These are phyloP conservation scores for Scutellaria barbata DNA, from an alignment of 257 asterid genomes.

Conservation along the genomic window DNA sequence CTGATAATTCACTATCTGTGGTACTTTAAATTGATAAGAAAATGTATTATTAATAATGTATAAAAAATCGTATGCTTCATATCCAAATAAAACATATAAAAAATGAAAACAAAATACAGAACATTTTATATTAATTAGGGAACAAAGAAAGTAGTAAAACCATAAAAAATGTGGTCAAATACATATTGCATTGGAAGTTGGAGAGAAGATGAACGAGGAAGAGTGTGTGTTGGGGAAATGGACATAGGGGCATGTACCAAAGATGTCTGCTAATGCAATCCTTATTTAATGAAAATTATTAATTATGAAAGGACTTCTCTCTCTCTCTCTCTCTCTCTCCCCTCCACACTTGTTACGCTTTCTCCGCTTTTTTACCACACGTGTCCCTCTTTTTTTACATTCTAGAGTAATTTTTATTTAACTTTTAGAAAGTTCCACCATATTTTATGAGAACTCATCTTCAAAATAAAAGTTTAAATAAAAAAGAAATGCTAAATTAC, in stretches of 20 bases:
- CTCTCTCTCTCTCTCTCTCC: background rate
- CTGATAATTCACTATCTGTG: no score
- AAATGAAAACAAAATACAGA: background rate
- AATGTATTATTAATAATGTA: no score
- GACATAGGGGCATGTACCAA: slow-evolving; percentile 35
- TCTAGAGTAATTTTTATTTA: no score
- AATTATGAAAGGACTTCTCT: slow-evolving; percentile 17
- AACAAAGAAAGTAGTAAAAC: background rate
- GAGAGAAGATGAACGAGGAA: slow-evolving; percentile 35
- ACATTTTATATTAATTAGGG: no score
- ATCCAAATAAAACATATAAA: no score
- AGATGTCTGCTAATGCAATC: slow-evolving; percentile 41
- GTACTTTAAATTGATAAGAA: no score
- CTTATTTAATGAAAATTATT: background rate
- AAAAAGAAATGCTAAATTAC: no score
- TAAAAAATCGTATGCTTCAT: no score
- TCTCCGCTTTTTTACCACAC: background rate
- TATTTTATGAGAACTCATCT: no score
- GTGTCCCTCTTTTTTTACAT: background rate
- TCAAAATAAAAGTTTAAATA: no score
- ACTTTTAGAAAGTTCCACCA: no score
- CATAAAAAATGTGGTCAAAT: slow-evolving; percentile 37
- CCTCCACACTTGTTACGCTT: slow-evolving; percentile 34
- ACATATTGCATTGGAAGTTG: slow-evolving; percentile 37
- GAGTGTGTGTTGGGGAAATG: slow-evolving; percentile 39